A percentile compares a stretch with the other conserved stretches of the same genome.
These are phyloP conservation scores for Hypoxylon trugodes DNA, from an alignment of 495 filamentous ascomycete genomes.

Conservation along the genomic window DNA sequence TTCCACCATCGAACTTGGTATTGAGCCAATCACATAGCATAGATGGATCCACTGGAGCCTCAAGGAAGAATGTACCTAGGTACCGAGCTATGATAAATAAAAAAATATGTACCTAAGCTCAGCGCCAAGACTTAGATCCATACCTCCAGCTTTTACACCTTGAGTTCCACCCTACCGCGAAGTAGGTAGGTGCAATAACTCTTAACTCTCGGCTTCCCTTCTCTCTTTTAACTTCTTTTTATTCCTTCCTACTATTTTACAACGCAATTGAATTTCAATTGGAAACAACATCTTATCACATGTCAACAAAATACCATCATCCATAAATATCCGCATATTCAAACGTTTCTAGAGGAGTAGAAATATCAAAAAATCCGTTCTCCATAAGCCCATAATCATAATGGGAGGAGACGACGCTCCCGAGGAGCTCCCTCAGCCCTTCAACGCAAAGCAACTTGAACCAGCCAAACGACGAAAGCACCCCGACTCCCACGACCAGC, in stretches of 20 bases:
- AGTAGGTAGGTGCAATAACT: background rate
- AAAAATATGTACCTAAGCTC: conserved; percentile 5
- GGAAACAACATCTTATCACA: background rate
- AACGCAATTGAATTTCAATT: background rate
- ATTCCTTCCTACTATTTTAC: background rate
- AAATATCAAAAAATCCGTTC: conserved; percentile 6
- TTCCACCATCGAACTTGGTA: conserved; percentile 16
- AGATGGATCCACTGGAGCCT: conserved; percentile 26
- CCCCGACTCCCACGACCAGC: conserved; percentile 24
- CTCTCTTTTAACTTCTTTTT: conserved; percentile 1
- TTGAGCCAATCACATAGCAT: conserved; percentile 32
- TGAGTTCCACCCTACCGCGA: background rate
- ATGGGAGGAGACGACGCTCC: conserved; percentile 42
- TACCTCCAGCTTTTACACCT: conserved; percentile 6
- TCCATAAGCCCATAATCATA: conserved; percentile 7
- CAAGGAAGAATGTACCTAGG: conserved; percentile 20
- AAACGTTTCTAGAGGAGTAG: background rate
- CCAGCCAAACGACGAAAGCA: conserved; percentile 47
- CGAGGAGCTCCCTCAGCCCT: conserved; percentile 48
- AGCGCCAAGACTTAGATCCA: conserved; percentile 25
- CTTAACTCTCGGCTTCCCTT: conserved; percentile 1
- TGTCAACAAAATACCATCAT: background rate
- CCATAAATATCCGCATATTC: conserved; percentile 3
- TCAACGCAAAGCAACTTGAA: conserved; percentile 52
- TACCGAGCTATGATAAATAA: conserved; percentile 15